Base-by-base conservation (phyloP, 164 flowering plant species). In the Platanus orientalis region DNA sequence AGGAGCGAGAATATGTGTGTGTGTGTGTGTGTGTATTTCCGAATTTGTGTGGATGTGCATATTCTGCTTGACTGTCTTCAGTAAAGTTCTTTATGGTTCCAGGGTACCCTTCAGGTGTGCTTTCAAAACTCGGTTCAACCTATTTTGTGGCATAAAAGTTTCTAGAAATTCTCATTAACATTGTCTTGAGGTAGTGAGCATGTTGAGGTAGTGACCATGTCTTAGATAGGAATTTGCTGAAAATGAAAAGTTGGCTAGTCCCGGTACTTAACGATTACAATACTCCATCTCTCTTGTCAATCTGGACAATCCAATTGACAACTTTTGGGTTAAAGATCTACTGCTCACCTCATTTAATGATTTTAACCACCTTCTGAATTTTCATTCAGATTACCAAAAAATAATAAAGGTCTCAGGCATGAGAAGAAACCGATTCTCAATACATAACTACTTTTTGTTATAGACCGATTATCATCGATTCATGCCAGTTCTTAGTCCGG, bases 31-130 rank as follows among this genome's bases (percentile, higher is more conserved):
- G n/a, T 30, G 58, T 57, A 54, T 58, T 24, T 27, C n/a, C n/a
- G n/a, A n/a, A n/a, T n/a, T n/a, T n/a, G n/a, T 81, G 82, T 87
- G 91, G 99, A 91, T 94, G 80, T 92, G 97, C 60, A 82, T 94
- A 66, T 91, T 94, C 76, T 84, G 87, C 79, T 79, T 91, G 97
- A 84, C 92, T 42, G 96, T 94, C 49, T 80, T 88, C 55, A 89
- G 97, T 89, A 94, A 88, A 84, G 62, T 94, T 60, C 86, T 91
- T 17, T 94, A 89, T 71, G 99, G 99, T 13, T 94, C 97, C 80
- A 25, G 73, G 70, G 36, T 61, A 56, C 62, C 69, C 62, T 61
- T 66, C 76, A 78, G 94, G 94, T 92, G 57, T 69, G 65, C 7
- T 73, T 64, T 69, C 47, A 7, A 53, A 67, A 0, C 49, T 45